These are phyloP conservation scores for Erythrophleum fordii DNA, from an alignment of 306 rosid species.

Conservation along the genomic window DNA sequence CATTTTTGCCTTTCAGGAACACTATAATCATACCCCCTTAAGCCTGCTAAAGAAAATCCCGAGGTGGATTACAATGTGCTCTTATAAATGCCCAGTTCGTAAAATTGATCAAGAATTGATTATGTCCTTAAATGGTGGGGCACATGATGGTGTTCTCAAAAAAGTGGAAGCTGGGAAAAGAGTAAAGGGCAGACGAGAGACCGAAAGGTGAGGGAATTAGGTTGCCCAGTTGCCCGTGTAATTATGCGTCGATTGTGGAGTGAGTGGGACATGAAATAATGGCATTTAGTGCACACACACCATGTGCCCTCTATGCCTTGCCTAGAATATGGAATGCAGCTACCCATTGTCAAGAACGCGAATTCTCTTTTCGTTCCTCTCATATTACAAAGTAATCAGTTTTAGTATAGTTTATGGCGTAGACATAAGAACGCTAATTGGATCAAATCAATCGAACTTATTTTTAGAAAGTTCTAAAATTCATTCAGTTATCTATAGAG, in stretches of 20 bases:
- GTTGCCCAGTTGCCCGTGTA: slow-evolving; percentile 32
- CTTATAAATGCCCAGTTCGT: not conserved
- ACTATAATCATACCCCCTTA: not conserved
- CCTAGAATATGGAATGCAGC: slow-evolving; percentile 42
- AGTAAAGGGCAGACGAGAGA: too few species aligned
- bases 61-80: slow-evolving; percentile 17
- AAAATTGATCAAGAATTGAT: slow-evolving; percentile 8
- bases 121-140: slow-evolving; percentile 24
- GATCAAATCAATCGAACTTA: too few species aligned
- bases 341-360: not conserved
- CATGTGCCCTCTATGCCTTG: slow-evolving; percentile 62
- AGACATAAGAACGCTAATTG: too few species aligned
- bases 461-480: too few species aligned
- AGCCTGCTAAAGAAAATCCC: slow-evolving; percentile 42
- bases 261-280: slow-evolving; percentile 67
- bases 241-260: slow-evolving; percentile 70
- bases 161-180: not conserved
- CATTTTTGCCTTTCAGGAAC: slow-evolving; percentile 1
- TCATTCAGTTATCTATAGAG: too few species aligned
- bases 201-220: too few species aligned
- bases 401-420: too few species aligned
- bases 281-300: slow-evolving; percentile 39
- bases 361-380: too few species aligned
- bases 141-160: slow-evolving; percentile 29
- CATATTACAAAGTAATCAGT: too few species aligned